Base-by-base conservation (phyloP, 805 yeast species). In the Clavispora asparagi region DNA sequence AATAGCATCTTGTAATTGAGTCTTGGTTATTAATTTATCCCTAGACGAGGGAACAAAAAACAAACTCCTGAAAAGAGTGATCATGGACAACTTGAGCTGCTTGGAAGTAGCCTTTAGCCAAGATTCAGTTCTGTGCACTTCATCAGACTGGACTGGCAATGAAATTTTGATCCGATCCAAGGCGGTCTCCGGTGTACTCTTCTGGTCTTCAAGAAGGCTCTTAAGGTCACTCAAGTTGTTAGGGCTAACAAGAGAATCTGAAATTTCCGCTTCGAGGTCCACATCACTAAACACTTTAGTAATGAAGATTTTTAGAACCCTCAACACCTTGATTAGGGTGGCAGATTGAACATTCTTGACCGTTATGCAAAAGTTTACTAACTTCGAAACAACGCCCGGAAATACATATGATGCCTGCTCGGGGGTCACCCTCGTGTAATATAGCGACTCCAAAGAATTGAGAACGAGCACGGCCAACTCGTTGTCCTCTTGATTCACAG, bases 91-190 rank as follows among this genome's bases (percentile, higher is more conserved):
- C 42, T 70, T 68, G 40, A 71, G 59, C 51, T 70, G 71, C 41
- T 62, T 64, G 1, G 73, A 58, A 2, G 73, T 66, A 1, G 74
- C 73, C 14, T 46, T 49, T 8, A 71, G 51, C 76, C 76, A 71
- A n/a, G 65, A 52, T 14, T 47, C 44, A 3, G 59, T 55, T 40
- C 68, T 46, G 36, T 53, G 58, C 5, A 13, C 35, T n/a, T 43
- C 40, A 4, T 41, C 31, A 2, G 50, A 35, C 6, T 44, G 28
- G 6, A 10, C 13, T 17, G 37, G 37, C 8, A 33, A 33, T n/a
- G 37, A 7, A 1, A 53, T 45, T 13, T 41, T 17, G 23, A 49
- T 44, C 41, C 30, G 38, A 26, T 26, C 30, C 7, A 37, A 37
- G 6, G 19, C 14, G 1, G n/a, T 16, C n/a, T 10, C 19, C 12